Percentiles rank a stretch among this genome's conserved stretches.
Evolutionary conservation across 768 basidiomycete genomes (phyloP).

Genomic region (Sarcodon aspratus): DNA sequence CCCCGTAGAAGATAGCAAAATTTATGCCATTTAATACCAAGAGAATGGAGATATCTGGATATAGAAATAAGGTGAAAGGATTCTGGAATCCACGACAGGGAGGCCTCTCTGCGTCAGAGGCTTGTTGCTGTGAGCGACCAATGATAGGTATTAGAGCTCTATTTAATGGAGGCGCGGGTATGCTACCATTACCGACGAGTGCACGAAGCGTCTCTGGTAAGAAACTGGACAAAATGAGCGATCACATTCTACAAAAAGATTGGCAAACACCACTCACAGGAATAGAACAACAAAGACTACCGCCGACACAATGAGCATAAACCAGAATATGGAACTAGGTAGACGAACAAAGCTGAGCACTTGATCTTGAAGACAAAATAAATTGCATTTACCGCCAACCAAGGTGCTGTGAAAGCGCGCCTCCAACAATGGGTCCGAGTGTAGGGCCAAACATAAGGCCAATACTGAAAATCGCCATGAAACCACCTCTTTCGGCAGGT

Average conservation of each 20-base stretch:
- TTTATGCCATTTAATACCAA: conserved; percentile 40
- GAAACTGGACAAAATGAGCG: conserved; percentile 16
- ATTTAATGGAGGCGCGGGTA: conserved; percentile 19
- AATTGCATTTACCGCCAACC: conserved; percentile 17
- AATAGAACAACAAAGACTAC: conserved; percentile 23
- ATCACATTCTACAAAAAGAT: neutral
- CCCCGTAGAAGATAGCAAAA: conserved; percentile 48
- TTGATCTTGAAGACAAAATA: neutral
- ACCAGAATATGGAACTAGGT: conserved; percentile 32
- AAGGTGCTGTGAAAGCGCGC: conserved; percentile 17
- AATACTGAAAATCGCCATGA: conserved; percentile 53
- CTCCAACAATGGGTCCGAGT: conserved; percentile 39
- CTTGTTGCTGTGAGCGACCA: conserved; percentile 6
- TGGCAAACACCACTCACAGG: conserved; percentile 13
- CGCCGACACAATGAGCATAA: conserved; percentile 23
- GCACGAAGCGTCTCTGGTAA: conserved; percentile 38
- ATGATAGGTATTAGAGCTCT: conserved; percentile 21
- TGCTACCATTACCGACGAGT: conserved; percentile 30
- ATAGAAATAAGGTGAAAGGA: conserved; percentile 41
- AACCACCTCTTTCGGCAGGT: conserved; percentile 63
- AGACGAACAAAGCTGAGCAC: neutral
- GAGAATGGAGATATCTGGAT: conserved; percentile 45
- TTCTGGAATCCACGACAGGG: conserved; percentile 32
- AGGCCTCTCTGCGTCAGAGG: conserved; percentile 6
- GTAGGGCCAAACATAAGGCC: conserved; percentile 45